Conservation (phyloP, 768 basidiomycete genomes). For the Kondoa malvinella region DNA sequence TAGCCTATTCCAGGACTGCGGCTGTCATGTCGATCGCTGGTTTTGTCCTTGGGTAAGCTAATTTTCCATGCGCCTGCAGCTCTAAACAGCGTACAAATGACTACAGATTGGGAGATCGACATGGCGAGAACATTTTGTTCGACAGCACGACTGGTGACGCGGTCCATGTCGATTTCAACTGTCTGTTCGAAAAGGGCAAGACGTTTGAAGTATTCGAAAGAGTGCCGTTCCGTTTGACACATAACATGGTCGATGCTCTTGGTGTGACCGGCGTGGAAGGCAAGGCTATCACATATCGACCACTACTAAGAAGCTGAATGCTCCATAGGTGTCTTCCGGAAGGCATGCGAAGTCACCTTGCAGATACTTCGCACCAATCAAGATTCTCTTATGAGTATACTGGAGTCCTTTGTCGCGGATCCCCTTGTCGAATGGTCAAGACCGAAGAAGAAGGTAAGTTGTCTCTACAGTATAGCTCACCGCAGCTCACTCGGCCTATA, state of each 20-base stretch:
- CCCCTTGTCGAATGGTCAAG: constrained; percentile 93
- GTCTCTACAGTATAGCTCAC: background rate
- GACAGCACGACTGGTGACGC: constrained; percentile 75
- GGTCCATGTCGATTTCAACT: constrained; percentile 95
- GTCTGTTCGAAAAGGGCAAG: constrained; percentile 80
- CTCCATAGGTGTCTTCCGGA: constrained; percentile 52
- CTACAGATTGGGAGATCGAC: constrained; percentile 81
- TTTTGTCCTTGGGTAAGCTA: constrained; percentile 70
- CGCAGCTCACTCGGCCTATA: background rate
- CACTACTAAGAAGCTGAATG: constrained; percentile 32
- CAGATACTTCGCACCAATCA: constrained; percentile 72
- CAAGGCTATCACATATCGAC: constrained; percentile 29
- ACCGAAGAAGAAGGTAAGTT: constrained; percentile 44
- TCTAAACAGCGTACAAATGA: background rate
- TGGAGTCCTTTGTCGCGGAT: constrained; percentile 93
- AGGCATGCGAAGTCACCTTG: constrained; percentile 77
- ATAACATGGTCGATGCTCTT: constrained; percentile 77
- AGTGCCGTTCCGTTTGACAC: constrained; percentile 86
- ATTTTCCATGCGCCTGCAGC: background rate
- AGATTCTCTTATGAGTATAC: constrained; percentile 81
- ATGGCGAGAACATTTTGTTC: constrained; percentile 88
- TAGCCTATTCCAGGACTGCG: constrained; percentile 67
- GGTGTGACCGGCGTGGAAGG: constrained; percentile 85
- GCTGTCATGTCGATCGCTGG: constrained; percentile 99
- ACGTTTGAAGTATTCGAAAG: constrained; percentile 66